Evolutionary conservation across 2,329 filamentous ascomycete species (phyloP).

Genomic region (Orbilia javanica): DNA sequence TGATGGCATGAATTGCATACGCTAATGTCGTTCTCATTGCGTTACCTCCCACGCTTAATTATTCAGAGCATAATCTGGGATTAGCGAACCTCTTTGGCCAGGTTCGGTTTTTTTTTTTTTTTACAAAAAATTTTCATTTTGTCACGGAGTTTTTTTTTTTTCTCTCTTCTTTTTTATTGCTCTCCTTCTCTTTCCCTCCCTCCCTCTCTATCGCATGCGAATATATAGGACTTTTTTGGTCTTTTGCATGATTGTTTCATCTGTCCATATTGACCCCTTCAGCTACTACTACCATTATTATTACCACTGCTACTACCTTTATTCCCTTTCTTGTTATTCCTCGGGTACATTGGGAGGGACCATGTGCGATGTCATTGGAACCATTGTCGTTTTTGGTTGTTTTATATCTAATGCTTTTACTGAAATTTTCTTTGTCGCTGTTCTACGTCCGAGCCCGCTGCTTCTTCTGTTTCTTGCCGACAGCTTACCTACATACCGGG

Average conservation of each 20-base stretch:
- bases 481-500: neutral
- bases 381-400: conserved; percentile 18
- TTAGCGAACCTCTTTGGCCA: conserved; percentile 14
- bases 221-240: conserved; percentile 9
- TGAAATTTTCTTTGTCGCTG: neutral
- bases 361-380: conserved; percentile 29
- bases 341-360: conserved; percentile 10
- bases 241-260: conserved; percentile 3
- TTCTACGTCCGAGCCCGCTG: neutral
- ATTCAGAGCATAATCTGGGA: conserved; percentile 22
- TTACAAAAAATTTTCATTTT: too few species aligned
- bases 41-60: conserved; percentile 4
- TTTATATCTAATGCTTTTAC: conserved; percentile 4
- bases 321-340: neutral
- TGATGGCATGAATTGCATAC: conserved; percentile 18
- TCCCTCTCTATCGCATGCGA: neutral
- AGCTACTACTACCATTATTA: neutral
- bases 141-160: conserved; percentile 3
- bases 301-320: neutral
- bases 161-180: conserved; percentile 3
- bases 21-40: conserved; percentile 19
- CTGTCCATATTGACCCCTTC: conserved; percentile 14
- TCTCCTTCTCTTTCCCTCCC: too few species aligned
- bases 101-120: conserved; percentile 7
- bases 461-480: neutral